A percentile compares a stretch with the other conserved stretches of the same genome.
Conservation (phyloP, 192 early-diverging fungal genomes). For the Dimargaris verticillata region DNA sequence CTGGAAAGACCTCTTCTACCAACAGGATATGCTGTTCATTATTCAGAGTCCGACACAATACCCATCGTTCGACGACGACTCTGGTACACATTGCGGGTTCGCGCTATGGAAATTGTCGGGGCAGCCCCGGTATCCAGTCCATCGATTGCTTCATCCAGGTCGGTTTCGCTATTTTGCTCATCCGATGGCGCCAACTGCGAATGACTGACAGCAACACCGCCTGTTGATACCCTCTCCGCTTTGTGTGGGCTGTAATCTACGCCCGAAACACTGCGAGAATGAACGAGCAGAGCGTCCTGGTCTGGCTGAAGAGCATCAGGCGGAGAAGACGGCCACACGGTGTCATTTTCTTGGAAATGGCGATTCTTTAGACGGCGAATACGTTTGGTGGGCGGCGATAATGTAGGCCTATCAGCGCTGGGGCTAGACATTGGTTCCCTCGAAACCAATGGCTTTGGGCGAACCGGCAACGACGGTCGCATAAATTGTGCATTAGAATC, state of each 20-base stretch:
- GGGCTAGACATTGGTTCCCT: too few species aligned
- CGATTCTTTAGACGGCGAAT: too few species aligned
- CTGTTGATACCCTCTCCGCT: neutral
- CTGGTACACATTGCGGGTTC: constrained; percentile 4
- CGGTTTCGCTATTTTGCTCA: neutral
- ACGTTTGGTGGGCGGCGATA: too few species aligned
- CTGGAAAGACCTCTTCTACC: neutral
- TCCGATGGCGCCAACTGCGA: neutral
- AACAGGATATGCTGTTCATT: neutral
- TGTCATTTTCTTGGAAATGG: too few species aligned
- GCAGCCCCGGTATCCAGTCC: neutral
- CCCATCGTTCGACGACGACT: neutral
- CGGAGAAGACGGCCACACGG: too few species aligned
- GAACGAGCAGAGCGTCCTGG: too few species aligned
- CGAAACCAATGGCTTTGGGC: too few species aligned
- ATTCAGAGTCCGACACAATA: neutral
- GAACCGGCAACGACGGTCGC: too few species aligned
- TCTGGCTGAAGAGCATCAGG: too few species aligned
- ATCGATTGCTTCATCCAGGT: neutral
- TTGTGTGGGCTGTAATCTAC: neutral
- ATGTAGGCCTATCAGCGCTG: too few species aligned
- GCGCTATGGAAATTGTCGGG: neutral
- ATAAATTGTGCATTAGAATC: too few species aligned
- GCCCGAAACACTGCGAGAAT: neutral
- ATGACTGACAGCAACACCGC: neutral